Evolutionary conservation across 257 asterid genomes (phyloP), one percentile per base, ranked within the genome.

Genomic region (Nicotiana otophora): DNA sequence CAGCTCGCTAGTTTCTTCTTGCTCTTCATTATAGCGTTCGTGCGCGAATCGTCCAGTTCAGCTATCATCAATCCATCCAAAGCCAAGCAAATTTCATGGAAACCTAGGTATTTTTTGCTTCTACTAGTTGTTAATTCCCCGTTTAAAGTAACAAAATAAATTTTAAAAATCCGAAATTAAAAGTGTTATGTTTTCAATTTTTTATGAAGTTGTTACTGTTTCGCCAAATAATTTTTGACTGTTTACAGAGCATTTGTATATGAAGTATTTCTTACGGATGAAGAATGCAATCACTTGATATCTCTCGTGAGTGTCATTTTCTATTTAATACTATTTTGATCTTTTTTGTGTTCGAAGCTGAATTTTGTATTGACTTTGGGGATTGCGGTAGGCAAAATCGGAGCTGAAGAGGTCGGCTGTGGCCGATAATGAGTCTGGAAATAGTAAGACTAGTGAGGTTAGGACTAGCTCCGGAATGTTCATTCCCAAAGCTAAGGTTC

Each of bases 381-480:
- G 42, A 26, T 48, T 15, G 68, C 67, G 55, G 83, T 69, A 96
- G 99, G 99, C 99, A 66, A 96, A 93, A 89, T 72, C 87, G 57
- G 98, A 93, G 92, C 84, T 96, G 91, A 96, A 92, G 92, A 91
- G 98, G 87, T 96, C 98, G 10, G 92, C 91, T 10, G 99, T 96
- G 84, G 98, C 98, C 3, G 98, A 96, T 84, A 90, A 91, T 89
- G 84, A 82, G 48, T 94, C 99, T 60, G 99, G 99, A 66, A 81
- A 90, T 84, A 90, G 94, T 84, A 91, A 86, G 85, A 90, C 87
- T 10, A 94, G 98, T 74, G 96, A 91, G 86, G 97, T 91, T 66
- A 93, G 99, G 88, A 96, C 98, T 42, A 94, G 99, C 89, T 96
- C 99, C 5, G 99, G 99, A 74, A 96, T 93, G 98, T 94, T 96